Base-by-base conservation (phyloP, 2,329 filamentous ascomycete species). In the Drechmeria coniospora region DNA sequence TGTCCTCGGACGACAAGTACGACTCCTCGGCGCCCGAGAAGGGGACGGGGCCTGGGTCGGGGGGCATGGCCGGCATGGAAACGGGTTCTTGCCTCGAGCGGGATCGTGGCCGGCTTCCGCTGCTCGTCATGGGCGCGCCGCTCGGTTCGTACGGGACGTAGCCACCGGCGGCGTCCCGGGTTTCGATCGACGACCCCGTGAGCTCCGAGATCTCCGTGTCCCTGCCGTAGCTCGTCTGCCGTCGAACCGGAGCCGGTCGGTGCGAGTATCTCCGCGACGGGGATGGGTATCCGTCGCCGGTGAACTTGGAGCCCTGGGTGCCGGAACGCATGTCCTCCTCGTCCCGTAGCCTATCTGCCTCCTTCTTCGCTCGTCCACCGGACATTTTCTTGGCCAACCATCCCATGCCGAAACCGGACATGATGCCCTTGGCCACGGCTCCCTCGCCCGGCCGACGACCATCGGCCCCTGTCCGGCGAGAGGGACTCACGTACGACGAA, bases 301-400 rank as follows among this genome's bases (percentile, higher is more conserved):
- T 82, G 35, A 70, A 82, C 39, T 63, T 63, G 14, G 73, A 69
- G n/a, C 65, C 61, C 18, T 65, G 64, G 20, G 67, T 68, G 5
- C 79, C 66, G 14, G 71, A 67, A 29, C 71, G 64, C 37, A 54
- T 40, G 2, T 74, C 61, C 30, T 75, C 68, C 48, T 71, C 47
- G 5, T 61, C 53, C 19, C 44, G 45, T 4, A 54, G 21, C 21
- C 64, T 54, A 17, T 62, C 61, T 27, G 62, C 65, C 33, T 65
- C 64, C 29, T 55, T 54, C 34, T 43, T 57, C 33, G 56, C 45
- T 27, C 55, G 55, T 39, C 71, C 53, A 49, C 73, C 62, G 38
- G 65, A 69, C 47, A 79, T 63, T 46, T 70, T 68, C 53, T 68
- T 75, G 6, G 69, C 68, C 26, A 84, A 54, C 57, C 76, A 79